A percentile compares a stretch with the other conserved stretches of the same genome.
Evolutionary conservation across 768 basidiomycete genomes (phyloP).

Genomic region (Podaxis sp.): DNA sequence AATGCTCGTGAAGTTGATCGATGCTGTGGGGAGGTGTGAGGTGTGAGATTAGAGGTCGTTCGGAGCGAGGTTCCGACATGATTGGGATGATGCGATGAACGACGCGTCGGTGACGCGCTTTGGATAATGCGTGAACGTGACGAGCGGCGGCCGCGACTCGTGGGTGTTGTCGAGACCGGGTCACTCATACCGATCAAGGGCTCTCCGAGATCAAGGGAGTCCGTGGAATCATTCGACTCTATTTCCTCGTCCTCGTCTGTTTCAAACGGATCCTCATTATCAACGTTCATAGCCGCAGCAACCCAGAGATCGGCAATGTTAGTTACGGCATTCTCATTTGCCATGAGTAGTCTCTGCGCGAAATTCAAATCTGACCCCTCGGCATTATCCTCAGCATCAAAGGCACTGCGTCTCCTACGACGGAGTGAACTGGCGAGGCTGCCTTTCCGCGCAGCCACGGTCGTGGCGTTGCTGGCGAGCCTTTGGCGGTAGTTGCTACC

Average conservation of each 20-base stretch:
- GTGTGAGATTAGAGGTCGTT: constrained; percentile 31
- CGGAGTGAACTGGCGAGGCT: constrained; percentile 57
- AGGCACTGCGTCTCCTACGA: constrained; percentile 50
- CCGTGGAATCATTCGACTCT: constrained; percentile 30
- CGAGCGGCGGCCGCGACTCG: constrained; percentile 11
- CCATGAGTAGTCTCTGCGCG: constrained; percentile 84
- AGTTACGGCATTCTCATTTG: constrained; percentile 93
- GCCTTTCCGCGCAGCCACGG: constrained; percentile 44
- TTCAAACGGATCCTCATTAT: constrained; percentile 83
- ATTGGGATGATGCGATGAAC: constrained; percentile 29
- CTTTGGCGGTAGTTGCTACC: constrained; percentile 54
- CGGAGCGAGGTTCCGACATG: constrained; percentile 25
- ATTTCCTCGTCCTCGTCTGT: constrained; percentile 38
- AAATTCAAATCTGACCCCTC: constrained; percentile 69
- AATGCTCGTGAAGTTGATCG: constrained; percentile 13
- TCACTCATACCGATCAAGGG: constrained; percentile 17
- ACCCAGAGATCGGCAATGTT: constrained; percentile 98
- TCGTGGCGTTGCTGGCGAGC: constrained; percentile 48
- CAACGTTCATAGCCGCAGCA: constrained; percentile 93
- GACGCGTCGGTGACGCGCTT: constrained; percentile 22
- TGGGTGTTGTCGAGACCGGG: background rate
- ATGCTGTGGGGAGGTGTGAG: constrained; percentile 29
- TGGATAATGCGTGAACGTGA: constrained; percentile 9
- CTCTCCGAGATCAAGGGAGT: constrained; percentile 32
- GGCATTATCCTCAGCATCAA: constrained; percentile 39